Conservation (phyloP, 2,329 filamentous ascomycete genomes). For the Aspergillus latus region DNA sequence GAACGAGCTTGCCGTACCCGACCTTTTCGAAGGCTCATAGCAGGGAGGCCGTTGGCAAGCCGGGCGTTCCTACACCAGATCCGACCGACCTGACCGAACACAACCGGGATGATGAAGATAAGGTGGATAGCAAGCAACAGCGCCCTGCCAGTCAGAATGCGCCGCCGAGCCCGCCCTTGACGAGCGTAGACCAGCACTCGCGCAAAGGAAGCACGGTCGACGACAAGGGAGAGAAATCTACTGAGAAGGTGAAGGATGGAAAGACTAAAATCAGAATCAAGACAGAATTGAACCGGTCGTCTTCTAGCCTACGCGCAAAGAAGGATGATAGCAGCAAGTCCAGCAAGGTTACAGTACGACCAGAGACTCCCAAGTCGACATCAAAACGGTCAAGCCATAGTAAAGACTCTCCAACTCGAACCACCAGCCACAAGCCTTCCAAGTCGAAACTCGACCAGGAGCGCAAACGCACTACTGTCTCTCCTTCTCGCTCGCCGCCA, state of each 20-base stretch:
- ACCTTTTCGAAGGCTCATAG: conserved; percentile 87
- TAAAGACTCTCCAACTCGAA: conserved; percentile 36
- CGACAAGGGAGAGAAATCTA: conserved; percentile 29
- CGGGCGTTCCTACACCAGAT: conserved; percentile 63
- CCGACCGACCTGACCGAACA: conserved; percentile 65
- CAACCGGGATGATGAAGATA: conserved; percentile 40
- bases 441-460: conserved; percentile 36
- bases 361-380: conserved; percentile 40
- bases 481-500: conserved; percentile 37
- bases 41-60: conserved; percentile 71
- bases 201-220: conserved; percentile 37
- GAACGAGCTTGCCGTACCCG: conserved; percentile 68
- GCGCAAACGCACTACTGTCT: conserved; percentile 35
- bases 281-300: conserved; percentile 42
- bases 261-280: conserved; percentile 39
- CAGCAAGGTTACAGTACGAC: conserved; percentile 34
- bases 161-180: conserved; percentile 51
- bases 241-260: conserved; percentile 34
- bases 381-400: conserved; percentile 33
- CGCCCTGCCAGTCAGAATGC: conserved; percentile 36
- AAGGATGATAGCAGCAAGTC: conserved; percentile 40
- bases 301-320: conserved; percentile 41
- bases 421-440: conserved; percentile 36
- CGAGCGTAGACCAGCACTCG: conserved; percentile 43
- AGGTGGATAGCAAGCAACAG: conserved; percentile 25